These are phyloP conservation scores for Chlorella sorokiniana DNA, from an alignment of 139 green algal genomes.

Conservation along the genomic window DNA sequence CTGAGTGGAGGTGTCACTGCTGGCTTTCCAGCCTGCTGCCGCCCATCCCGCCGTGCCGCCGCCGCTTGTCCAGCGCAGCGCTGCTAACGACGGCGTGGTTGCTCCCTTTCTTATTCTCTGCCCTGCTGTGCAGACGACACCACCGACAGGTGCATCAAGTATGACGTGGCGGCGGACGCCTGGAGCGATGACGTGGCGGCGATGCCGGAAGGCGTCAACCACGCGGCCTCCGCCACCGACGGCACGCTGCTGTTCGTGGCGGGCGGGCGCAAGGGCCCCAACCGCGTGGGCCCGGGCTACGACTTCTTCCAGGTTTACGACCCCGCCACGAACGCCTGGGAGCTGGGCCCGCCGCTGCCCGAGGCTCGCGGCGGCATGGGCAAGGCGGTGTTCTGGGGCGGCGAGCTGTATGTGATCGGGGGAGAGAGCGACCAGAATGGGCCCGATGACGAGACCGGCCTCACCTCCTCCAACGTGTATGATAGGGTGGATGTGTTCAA, in stretches of 20 bases:
- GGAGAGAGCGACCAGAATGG: not conserved
- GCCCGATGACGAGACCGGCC: not conserved
- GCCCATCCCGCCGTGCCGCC: no score
- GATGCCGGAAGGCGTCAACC: not conserved
- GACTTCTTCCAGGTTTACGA: conserved; percentile 10
- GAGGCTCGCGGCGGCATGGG: not conserved
- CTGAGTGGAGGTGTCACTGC: no score
- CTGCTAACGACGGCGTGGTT: no score
- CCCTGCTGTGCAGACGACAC: no score
- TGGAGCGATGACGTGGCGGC: not conserved
- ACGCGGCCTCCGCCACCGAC: no score
- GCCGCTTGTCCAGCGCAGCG: no score
- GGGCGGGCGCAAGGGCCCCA: not conserved
- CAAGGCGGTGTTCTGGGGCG: not conserved
- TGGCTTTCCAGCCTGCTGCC: no score
- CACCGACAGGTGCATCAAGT: no score
- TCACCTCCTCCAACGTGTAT: not conserved
- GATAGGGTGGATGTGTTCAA: not conserved
- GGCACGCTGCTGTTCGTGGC: conserved; percentile 2
- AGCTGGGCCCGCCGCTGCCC: not conserved
- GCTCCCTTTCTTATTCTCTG: no score
- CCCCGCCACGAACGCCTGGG: not conserved
- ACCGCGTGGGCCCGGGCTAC: not conserved
- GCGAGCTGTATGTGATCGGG: not conserved
- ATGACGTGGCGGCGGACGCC: not conserved